These are phyloP conservation scores for Cruciata laevipes DNA, from an alignment of 257 asterid genomes.

Conservation along the genomic window DNA sequence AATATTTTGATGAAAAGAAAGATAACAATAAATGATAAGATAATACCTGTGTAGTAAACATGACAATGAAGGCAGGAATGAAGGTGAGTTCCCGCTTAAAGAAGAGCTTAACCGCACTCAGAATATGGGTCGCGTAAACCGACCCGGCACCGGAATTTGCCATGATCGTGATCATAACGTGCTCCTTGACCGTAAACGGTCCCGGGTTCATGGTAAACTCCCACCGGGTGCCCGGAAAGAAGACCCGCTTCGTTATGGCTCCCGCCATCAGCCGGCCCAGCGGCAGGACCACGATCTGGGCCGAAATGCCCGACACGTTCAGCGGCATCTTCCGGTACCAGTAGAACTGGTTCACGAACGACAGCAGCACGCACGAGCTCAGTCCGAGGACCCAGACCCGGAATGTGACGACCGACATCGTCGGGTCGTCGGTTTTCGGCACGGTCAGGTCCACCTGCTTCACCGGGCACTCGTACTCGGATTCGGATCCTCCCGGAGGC, in stretches of 20 bases:
- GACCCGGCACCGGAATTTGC: constrained; percentile 46
- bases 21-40: no score
- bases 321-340: constrained; percentile 37
- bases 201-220: constrained; percentile 43
- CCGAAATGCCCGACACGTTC: constrained; percentile 21
- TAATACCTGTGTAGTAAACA: constrained; percentile 55
- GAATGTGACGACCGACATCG: constrained; percentile 32
- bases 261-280: constrained; percentile 39
- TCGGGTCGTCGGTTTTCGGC: constrained; percentile 41
- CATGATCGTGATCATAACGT: constrained; percentile 42
- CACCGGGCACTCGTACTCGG: constrained; percentile 21
- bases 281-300: constrained; percentile 40
- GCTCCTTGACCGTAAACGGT: constrained; percentile 46
- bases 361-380: constrained; percentile 19
- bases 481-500: background rate
- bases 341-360: constrained; percentile 44
- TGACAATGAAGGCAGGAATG: constrained; percentile 27
- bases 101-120: constrained; percentile 41
- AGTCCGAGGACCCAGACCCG: constrained; percentile 45
- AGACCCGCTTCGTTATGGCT: constrained; percentile 16
- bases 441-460: constrained; percentile 40
- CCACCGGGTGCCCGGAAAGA: constrained; percentile 25
- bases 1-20: background rate
- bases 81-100: constrained; percentile 29
- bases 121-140: constrained; percentile 45